Conservation (phyloP, 129 eudicot species). For the Erigeron canadensis region DNA sequence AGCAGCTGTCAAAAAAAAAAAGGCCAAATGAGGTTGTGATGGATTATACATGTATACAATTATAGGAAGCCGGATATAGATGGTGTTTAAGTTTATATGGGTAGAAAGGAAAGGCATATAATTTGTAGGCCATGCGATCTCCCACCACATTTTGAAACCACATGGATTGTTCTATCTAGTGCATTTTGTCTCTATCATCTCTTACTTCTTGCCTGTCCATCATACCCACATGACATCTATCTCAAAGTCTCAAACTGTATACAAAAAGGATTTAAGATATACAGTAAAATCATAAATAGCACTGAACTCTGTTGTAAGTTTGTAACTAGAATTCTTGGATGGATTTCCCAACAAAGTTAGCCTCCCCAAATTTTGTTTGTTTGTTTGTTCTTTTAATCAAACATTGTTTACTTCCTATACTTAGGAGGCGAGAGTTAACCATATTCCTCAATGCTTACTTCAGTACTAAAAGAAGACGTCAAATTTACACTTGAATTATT, state of each 20-base stretch:
- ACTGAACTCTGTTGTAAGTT: background rate
- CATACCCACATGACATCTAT: background rate
- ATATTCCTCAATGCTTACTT: background rate
- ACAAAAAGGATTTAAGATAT: constrained; percentile 9
- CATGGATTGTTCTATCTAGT: constrained; percentile 35
- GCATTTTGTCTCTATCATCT: constrained; percentile 27
- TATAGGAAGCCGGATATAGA: background rate
- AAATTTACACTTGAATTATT: constrained; percentile 17
- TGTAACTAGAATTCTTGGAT: background rate
- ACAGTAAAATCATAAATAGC: too few relatives aligned
- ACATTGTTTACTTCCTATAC: constrained; percentile 1
- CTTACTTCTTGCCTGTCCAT: background rate
- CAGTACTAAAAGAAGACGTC: background rate
- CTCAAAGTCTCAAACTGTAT: background rate
- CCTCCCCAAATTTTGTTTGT: background rate
- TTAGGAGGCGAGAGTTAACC: background rate
- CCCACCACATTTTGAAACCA: constrained; percentile 33
- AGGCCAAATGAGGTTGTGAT: background rate
- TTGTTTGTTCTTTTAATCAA: background rate
- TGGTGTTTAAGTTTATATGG: constrained; percentile 21
- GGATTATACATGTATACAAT: background rate
- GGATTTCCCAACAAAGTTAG: background rate
- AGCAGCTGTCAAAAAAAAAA: too few relatives aligned
- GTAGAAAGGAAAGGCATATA: constrained; percentile 17
- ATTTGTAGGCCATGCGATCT: constrained; percentile 26